Percentiles rank a stretch among this genome's conserved stretches.
These are phyloP conservation scores for Cryptosporidium sp. DNA, from an alignment of 169 alveolate species.

Conservation along the genomic window DNA sequence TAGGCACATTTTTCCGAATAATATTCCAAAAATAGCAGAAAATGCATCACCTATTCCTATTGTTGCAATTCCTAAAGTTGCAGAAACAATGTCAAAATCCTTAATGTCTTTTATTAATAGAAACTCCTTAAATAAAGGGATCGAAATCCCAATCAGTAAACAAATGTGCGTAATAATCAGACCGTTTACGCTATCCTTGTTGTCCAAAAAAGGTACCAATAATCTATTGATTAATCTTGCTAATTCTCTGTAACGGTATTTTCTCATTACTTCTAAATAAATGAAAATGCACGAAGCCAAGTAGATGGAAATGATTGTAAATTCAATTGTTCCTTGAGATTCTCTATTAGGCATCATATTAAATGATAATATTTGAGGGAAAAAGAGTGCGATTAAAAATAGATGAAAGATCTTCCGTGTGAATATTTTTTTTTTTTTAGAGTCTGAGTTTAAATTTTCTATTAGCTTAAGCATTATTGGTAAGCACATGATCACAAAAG, in stretches of 20 bases:
- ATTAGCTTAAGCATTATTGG: background rate
- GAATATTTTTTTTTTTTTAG: conserved; percentile 2
- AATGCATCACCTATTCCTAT: conserved; percentile 69
- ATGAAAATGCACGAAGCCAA: conserved; percentile 3
- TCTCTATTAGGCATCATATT: background rate
- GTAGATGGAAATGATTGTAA: conserved; percentile 30
- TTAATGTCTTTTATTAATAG: background rate
- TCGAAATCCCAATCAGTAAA: conserved; percentile 53
- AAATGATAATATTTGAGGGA: conserved; percentile 37
- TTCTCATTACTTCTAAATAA: conserved; percentile 31
- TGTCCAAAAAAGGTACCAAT: conserved; percentile 52
- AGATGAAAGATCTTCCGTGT: conserved; percentile 44
- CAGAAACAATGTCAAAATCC: conserved; percentile 51
- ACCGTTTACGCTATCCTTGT: conserved; percentile 44
- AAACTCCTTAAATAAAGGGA: conserved; percentile 51
- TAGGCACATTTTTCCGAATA: conserved; percentile 13
- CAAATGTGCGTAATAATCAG: conserved; percentile 46
- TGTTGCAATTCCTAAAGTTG: conserved; percentile 59
- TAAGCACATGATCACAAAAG: background rate
- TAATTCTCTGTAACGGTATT: conserved; percentile 7
- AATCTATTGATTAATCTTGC: conserved; percentile 4
- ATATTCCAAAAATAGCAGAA: conserved; percentile 53
- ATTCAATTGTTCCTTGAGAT: background rate
- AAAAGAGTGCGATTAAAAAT: conserved; percentile 14
- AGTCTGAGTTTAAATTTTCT: background rate